Conservation (phyloP, 805 yeast species). For the Candida loeiensis region DNA sequence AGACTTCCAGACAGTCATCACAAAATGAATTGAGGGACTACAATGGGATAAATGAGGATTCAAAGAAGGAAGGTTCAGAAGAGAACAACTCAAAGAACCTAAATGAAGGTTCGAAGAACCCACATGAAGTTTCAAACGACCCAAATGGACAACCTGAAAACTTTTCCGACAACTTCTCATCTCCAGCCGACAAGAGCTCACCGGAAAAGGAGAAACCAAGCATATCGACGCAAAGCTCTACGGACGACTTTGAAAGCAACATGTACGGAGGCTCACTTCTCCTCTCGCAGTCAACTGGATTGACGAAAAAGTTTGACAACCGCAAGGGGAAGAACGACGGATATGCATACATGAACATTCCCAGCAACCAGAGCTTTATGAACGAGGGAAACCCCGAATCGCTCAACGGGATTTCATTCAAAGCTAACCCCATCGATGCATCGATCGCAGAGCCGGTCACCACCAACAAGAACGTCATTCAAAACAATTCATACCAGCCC, state of each 20-base stretch:
- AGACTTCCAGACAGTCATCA: too few species aligned
- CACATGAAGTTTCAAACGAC: too few species aligned
- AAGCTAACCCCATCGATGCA: conserved; percentile 25
- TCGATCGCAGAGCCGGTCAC: conserved; percentile 28
- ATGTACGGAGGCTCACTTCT: conserved; percentile 42
- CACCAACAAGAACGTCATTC: conserved; percentile 29
- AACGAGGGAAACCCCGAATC: conserved; percentile 4
- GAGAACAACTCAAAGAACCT: too few species aligned
- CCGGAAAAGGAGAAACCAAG: not conserved
- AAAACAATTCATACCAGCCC: conserved; percentile 40
- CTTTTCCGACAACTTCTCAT: conserved; percentile 5
- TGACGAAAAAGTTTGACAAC: conserved; percentile 32
- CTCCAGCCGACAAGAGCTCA: conserved; percentile 3
- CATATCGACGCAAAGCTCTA: conserved; percentile 17
- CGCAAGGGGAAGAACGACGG: conserved; percentile 3
- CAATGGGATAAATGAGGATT: not conserved
- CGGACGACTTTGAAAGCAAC: conserved; percentile 27
- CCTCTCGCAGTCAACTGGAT: conserved; percentile 42
- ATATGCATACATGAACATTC: conserved; percentile 3
- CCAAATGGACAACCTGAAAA: too few species aligned
- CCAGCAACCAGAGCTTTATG: conserved; percentile 9
- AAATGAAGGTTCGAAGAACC: too few species aligned
- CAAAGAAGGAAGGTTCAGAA: conserved; percentile 2
- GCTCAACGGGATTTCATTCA: conserved; percentile 31
- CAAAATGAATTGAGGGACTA: too few species aligned